Conservation (phyloP, 805 yeast genomes). For the Yamadazyma takamatsuzukensis region DNA sequence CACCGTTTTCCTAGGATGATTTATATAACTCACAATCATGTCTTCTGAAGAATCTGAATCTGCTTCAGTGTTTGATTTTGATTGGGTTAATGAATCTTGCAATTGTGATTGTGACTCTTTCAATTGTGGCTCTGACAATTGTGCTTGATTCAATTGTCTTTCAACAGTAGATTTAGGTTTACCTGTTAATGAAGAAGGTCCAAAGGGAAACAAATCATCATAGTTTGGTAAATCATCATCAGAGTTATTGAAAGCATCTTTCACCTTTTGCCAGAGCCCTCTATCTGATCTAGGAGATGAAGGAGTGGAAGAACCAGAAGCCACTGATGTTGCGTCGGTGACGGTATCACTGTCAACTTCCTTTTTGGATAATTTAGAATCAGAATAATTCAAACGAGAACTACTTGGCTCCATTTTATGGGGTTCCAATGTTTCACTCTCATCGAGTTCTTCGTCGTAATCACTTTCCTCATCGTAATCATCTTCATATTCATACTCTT, state of each 20-base stretch:
- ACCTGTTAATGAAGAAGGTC: slow-evolving; percentile 21
- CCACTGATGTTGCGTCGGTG: slow-evolving; percentile 3
- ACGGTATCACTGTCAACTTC: neutral
- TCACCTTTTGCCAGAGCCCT: slow-evolving; percentile 43
- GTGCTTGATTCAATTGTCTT: slow-evolving; percentile 23
- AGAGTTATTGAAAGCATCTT: slow-evolving; percentile 34
- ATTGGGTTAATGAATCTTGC: slow-evolving; percentile 1
- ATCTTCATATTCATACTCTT: slow-evolving; percentile 13
- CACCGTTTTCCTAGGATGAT: slow-evolving; percentile 45
- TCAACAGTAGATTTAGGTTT: slow-evolving; percentile 35
- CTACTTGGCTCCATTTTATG: too few species aligned
- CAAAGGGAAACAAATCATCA: slow-evolving; percentile 70
- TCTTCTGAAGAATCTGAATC: slow-evolving; percentile 43
- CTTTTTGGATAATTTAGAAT: neutral
- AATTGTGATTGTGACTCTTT: neutral
- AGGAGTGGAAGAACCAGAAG: neutral
- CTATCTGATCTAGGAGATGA: slow-evolving; percentile 3
- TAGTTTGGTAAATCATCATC: slow-evolving; percentile 56
- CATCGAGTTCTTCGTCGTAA: slow-evolving; percentile 16
- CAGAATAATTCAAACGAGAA: too few species aligned
- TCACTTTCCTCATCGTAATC: slow-evolving; percentile 17
- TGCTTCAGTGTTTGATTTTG: slow-evolving; percentile 25
- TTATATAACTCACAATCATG: slow-evolving; percentile 38
- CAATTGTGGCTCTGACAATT: neutral
- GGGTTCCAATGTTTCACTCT: too few species aligned